Evolutionary conservation across 2,329 filamentous ascomycete genomes (phyloP), one percentile per base, ranked within the genome.

Genomic region (Penicillium sp.): DNA sequence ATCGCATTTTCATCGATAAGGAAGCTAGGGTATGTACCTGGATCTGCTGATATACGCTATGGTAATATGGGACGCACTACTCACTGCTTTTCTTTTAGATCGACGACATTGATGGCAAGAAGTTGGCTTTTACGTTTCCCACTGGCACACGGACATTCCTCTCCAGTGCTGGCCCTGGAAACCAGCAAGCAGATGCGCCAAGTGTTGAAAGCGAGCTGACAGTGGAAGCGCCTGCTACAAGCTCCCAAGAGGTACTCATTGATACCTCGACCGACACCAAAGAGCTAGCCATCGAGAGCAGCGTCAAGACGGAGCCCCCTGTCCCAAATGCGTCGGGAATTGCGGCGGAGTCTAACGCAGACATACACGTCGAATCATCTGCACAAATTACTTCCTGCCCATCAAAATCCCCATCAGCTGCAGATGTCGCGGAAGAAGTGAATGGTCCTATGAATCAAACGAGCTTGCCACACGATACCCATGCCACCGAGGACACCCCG

Each of bases 41-140:
- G n/a, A n/a, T n/a, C n/a, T n/a, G n/a, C n/a, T n/a, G n/a, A n/a
- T n/a, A n/a, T n/a, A n/a, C n/a, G n/a, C n/a, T n/a, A n/a, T n/a
- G n/a, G n/a, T n/a, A n/a, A n/a, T n/a, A n/a, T n/a, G n/a, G n/a
- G n/a, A n/a, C n/a, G n/a, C n/a, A n/a, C n/a, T n/a, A n/a, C n/a
- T n/a, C n/a, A n/a, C n/a, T n/a, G n/a, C n/a, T n/a, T n/a, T n/a
- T n/a, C 10, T 26, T 44, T 68, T 21, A 65, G 75, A 65, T 78
- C 24, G 57, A 71, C 37, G 66, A 64, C 10, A 69, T 72, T n/a
- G 61, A 72, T 28, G 66, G 65, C 16, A 48, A 56, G 8, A 58
- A 56, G 13, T 55, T 79, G 31, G 72, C 68, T 6, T 75, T 78
- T 54, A 63, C 67, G 4, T 63, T 77, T 23, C 75, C 76, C n/a